Base-by-base conservation (phyloP, 73 alveolate species). In the Breviolum minutum region DNA sequence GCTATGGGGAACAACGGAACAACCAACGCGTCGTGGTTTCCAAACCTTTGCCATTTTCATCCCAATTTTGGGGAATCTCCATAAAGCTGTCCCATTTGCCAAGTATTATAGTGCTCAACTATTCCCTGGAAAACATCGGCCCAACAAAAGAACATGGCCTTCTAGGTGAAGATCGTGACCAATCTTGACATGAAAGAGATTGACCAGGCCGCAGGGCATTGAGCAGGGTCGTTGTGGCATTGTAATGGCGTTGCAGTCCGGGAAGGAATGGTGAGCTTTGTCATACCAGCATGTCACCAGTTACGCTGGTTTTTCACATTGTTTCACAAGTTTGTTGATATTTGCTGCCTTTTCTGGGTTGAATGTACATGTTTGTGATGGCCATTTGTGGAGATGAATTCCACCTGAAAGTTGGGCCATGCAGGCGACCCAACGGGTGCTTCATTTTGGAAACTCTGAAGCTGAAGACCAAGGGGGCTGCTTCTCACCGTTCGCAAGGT, bases 141-240 rank as follows among this genome's bases (percentile, higher is more conserved):
- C 54, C 54, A 40, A 40, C 0, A 2, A 40, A 40, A 40, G 54
- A 40, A 0, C 54, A 40, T 40, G 54, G 54, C 0, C 54, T 40
- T 40, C 54, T 13, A 71, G 95, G 95, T 87, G 83, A 87, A 87
- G 68, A 87, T 87, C 73, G 84, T 87, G 13, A n/a, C 81, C 68
- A 87, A 87, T n/a, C 26, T 87, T 63, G 95, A 87, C 95, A 87
- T 87, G 95, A 87, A 87, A 66, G 83, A 63, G 66, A 29, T 87
- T 12, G 95, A 87, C 95, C 76, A 87, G 95, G 95, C 95, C 10
- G 7, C 48, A 29, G n/a, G 40, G 16, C 64, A 8, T 32, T 68
- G 26, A 26, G 30, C 26, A 14, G 30, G 70, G 69, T 82, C 61
- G 24, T 79, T 24, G 87, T 79, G 87, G 63, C 8, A 12, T 19